Percentiles rank a stretch among this genome's conserved stretches.
These are phyloP conservation scores for Cercospora citrullina DNA, from an alignment of 2,329 filamentous ascomycete genomes.

Conservation along the genomic window DNA sequence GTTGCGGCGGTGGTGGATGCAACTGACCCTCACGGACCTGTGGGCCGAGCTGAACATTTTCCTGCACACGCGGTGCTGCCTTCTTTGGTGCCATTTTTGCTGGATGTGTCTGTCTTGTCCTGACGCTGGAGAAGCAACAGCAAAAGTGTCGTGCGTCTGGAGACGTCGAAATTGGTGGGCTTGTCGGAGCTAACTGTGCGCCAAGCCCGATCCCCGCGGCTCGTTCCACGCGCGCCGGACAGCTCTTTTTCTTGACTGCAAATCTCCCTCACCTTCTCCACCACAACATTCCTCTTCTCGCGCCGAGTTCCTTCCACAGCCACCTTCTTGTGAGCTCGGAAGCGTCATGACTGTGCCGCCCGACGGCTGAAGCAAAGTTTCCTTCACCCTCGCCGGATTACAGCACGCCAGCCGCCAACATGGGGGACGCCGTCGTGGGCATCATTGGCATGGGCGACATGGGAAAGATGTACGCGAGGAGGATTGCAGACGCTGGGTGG, in stretches of 20 bases:
- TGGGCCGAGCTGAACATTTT: conserved; percentile 98
- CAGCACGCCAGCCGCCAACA: conserved; percentile 36
- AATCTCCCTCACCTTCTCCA: conserved; percentile 16
- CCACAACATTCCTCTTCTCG: conserved; percentile 4
- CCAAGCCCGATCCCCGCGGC: conserved; percentile 21
- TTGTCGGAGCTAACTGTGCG: conserved; percentile 12
- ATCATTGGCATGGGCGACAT: conserved; percentile 99
- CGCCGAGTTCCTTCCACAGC: background rate
- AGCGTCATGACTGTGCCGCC: conserved; percentile 12
- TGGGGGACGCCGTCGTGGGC: conserved; percentile 76
- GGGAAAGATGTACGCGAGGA: conserved; percentile 96
- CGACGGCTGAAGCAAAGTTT: conserved; percentile 18
- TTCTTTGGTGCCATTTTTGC: conserved; percentile 90
- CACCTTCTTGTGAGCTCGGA: background rate
- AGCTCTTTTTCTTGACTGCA: conserved; percentile 5
- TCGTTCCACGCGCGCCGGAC: background rate
- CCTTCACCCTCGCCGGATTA: conserved; percentile 9
- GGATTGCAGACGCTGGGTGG: conserved; percentile 89
- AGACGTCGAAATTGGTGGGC: conserved; percentile 17
- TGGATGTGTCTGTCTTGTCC: conserved; percentile 32
- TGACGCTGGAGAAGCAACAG: conserved; percentile 22
- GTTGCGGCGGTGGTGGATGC: conserved; percentile 14
- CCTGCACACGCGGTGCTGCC: conserved; percentile 75
- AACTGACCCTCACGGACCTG: conserved; percentile 88
- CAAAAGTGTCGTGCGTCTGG: background rate